A percentile compares a stretch with the other conserved stretches of the same genome.
These are phyloP conservation scores for Aspergillus homomorphus DNA, from an alignment of 495 filamentous ascomycete genomes.

Conservation along the genomic window DNA sequence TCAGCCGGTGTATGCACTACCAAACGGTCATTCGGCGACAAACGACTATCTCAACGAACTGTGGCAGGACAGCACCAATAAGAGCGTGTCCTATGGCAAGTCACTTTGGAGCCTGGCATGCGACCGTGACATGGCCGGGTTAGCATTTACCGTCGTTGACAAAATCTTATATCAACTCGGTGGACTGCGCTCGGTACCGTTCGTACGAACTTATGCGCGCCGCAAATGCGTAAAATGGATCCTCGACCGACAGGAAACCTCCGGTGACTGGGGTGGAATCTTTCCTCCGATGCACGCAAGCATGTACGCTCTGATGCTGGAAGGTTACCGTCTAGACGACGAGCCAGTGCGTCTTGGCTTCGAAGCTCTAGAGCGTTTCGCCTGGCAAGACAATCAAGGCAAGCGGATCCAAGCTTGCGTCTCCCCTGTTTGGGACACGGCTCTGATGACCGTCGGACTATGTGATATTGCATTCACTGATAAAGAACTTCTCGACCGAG, in stretches of 20 bases:
- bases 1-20: conserved; percentile 33
- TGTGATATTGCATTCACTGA: conserved; percentile 16
- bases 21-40: conserved; percentile 24
- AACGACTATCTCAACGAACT: conserved; percentile 42
- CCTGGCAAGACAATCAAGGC: conserved; percentile 21
- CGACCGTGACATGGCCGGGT: conserved; percentile 14
- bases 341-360: conserved; percentile 14
- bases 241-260: conserved; percentile 28
- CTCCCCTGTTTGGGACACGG: conserved; percentile 37
- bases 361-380: conserved; percentile 27
- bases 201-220: conserved; percentile 9
- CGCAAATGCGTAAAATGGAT: conserved; percentile 27
- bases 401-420: conserved; percentile 24
- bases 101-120: conserved; percentile 11
- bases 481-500: conserved; percentile 8
- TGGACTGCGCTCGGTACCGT: conserved; percentile 15
- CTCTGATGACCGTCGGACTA: conserved; percentile 32
- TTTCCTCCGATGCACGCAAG: conserved; percentile 31
- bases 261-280: conserved; percentile 31
- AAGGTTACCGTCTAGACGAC: conserved; percentile 24
- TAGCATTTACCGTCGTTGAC: conserved; percentile 29
- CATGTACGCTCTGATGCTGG: conserved; percentile 27
- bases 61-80: conserved; percentile 30
- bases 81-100: conserved; percentile 26
- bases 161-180: conserved; percentile 18